Evolutionary conservation across 139 green algal species (phyloP), one percentile per base, ranked within the genome.

Genomic region (Chlorella sp.): DNA sequence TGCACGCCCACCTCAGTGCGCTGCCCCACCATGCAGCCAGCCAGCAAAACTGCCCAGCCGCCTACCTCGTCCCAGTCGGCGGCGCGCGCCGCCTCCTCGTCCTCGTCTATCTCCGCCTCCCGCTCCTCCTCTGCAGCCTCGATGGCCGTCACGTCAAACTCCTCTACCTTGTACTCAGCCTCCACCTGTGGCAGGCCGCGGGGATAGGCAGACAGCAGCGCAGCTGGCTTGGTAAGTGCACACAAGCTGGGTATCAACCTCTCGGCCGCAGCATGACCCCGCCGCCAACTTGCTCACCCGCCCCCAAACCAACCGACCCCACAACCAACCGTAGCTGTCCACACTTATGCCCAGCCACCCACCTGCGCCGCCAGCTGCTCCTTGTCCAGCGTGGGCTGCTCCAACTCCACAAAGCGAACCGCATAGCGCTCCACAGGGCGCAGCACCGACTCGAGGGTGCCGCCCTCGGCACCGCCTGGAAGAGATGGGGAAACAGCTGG

Each of bases 21-120:
- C n/a, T n/a, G n/a, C n/a, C n/a, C n/a, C n/a, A n/a, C n/a, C n/a
- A n/a, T n/a, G n/a, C n/a, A n/a, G n/a, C n/a, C n/a, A n/a, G n/a
- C n/a, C 46, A 54, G 51, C 32, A 92, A n/a, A n/a, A n/a, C n/a
- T n/a, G n/a, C n/a, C n/a, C n/a, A n/a, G n/a, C n/a, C n/a, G 2
- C 85, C 88, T 24, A 86, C 86, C 51, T 84, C 82, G 91, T 97
- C 92, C 93, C 93, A 96, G 40, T 93, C 90, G 14, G 90, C 86
- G 0, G 93, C 85, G 17, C 81, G 51, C 40, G 85, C 85, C n/a
- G 83, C 81, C 81, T 92, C 87, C 40, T 80, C 83, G 30, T 92
- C 88, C 38, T 93, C 89, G 72, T 92, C 90, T 56, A 91, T 90
- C n/a, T 92, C 90, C 36, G 84, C 90, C 80, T 93, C 89, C 77